These are phyloP conservation scores for Sequoia sempervirens DNA, from an alignment of 75 land plant species.

Conservation along the genomic window DNA sequence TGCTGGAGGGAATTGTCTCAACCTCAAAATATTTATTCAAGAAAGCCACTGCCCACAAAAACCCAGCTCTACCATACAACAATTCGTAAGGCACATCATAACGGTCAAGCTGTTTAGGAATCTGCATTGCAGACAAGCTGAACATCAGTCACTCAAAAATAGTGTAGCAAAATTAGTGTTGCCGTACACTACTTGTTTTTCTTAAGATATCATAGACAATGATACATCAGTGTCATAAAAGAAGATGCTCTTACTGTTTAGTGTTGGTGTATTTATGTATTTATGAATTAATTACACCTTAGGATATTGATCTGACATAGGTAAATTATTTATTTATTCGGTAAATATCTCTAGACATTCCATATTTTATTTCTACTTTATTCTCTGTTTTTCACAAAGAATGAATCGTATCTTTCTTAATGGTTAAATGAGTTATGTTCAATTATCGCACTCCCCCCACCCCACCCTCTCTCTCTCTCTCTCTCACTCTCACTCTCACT, in stretches of 20 bases:
- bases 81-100: slow-evolving; percentile 74
- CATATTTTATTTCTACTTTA: too few relatives aligned
- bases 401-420: too few relatives aligned
- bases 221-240: background rate
- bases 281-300: too few relatives aligned
- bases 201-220: slow-evolving; percentile 1
- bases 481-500: too few relatives aligned
- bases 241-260: background rate
- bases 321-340: too few relatives aligned
- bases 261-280: background rate
- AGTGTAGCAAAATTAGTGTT: too few relatives aligned
- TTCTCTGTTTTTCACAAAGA: too few relatives aligned
- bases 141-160: background rate
- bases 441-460: too few relatives aligned
- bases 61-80: slow-evolving; percentile 88
- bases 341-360: too few relatives aligned
- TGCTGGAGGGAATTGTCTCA: slow-evolving; percentile 49
- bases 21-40: slow-evolving; percentile 74
- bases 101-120: slow-evolving; percentile 27
- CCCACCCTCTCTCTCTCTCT: too few relatives aligned
- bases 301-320: too few relatives aligned
- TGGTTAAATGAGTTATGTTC: too few relatives aligned
- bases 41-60: slow-evolving; percentile 77
- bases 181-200: background rate
- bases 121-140: slow-evolving; percentile 25